A percentile compares a stretch with the other conserved stretches of the same genome.
Evolutionary conservation across 2,329 filamentous ascomycete species (phyloP).

Genomic region (Apiospora aurea): DNA sequence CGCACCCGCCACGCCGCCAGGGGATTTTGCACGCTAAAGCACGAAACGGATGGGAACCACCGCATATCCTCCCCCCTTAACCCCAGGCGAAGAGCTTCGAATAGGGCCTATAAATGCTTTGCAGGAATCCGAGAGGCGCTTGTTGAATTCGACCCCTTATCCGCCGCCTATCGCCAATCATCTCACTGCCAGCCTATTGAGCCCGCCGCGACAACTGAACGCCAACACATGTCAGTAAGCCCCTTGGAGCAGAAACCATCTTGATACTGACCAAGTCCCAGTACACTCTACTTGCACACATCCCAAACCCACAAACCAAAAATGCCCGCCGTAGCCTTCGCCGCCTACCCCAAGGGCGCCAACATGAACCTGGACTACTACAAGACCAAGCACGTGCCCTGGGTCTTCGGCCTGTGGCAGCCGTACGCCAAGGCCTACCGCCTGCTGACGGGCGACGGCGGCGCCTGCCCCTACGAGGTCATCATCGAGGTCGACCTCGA

Average conservation of each 20-base stretch:
- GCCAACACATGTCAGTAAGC: background rate
- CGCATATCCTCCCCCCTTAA: background rate
- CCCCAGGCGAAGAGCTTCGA: background rate
- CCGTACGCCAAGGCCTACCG: conserved; percentile 23
- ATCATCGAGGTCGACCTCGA: conserved; percentile 27
- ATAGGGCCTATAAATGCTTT: background rate
- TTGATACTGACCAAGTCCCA: background rate
- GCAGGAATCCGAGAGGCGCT: background rate
- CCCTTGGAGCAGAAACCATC: background rate
- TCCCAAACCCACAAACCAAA: background rate
- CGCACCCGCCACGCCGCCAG: background rate
- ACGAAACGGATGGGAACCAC: background rate
- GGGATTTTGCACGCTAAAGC: background rate
- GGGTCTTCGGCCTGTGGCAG: conserved; percentile 25
- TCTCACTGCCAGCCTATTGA: background rate
- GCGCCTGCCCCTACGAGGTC: conserved; percentile 28
- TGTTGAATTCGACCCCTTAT: background rate
- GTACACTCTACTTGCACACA: background rate
- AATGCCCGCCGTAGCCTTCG: conserved; percentile 25
- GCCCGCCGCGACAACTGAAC: background rate
- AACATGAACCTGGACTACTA: conserved; percentile 30
- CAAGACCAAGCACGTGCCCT: conserved; percentile 27
- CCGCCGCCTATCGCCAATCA: background rate
- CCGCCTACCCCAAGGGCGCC: conserved; percentile 29
- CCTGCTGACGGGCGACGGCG: conserved; percentile 15